Evolutionary conservation across 1,139 yeast species (phyloP).

Genomic region (Eremothecium gossypii): DNA sequence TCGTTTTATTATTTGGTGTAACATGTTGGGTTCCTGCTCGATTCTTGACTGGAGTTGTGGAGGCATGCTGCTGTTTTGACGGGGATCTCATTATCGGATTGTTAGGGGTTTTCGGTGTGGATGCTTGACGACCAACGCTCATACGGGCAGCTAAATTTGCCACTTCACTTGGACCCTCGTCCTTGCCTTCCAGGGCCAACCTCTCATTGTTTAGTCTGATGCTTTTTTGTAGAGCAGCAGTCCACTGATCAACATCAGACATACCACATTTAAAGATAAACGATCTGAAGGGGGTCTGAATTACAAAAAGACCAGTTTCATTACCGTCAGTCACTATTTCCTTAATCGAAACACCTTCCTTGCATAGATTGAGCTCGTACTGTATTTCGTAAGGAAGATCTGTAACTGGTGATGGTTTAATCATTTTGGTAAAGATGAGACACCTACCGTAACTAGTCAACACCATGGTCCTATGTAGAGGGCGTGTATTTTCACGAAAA

Average conservation of each 20-base stretch:
- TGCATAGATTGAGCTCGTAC: constrained; percentile 23
- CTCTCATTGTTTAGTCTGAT: constrained; percentile 20
- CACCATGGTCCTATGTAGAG: constrained; percentile 14
- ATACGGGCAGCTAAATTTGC: constrained; percentile 18
- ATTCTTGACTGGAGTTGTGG: neutral
- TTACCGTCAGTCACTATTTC: constrained; percentile 15
- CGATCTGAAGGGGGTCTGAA: constrained; percentile 27
- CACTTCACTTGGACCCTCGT: constrained; percentile 8
- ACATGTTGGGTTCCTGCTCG: neutral
- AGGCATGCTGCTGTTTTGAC: neutral
- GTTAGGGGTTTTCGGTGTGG: constrained; percentile 5
- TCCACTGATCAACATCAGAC: constrained; percentile 18
- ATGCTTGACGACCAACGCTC: constrained; percentile 10
- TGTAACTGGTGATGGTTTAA: constrained; percentile 10
- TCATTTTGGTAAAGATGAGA: constrained; percentile 21
- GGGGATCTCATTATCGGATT: constrained; percentile 2
- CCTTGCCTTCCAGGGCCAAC: constrained; percentile 6
- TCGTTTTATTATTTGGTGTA: neutral
- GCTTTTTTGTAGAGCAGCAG: constrained; percentile 17
- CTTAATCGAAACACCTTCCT: constrained; percentile 20
- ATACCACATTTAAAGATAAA: constrained; percentile 19
- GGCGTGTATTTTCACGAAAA: neutral
- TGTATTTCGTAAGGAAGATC: constrained; percentile 15
- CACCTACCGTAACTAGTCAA: constrained; percentile 27
- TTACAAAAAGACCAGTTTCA: constrained; percentile 14